Conservation (phyloP, 169 alveolate genomes). For the Eimeria praecox region DNA sequence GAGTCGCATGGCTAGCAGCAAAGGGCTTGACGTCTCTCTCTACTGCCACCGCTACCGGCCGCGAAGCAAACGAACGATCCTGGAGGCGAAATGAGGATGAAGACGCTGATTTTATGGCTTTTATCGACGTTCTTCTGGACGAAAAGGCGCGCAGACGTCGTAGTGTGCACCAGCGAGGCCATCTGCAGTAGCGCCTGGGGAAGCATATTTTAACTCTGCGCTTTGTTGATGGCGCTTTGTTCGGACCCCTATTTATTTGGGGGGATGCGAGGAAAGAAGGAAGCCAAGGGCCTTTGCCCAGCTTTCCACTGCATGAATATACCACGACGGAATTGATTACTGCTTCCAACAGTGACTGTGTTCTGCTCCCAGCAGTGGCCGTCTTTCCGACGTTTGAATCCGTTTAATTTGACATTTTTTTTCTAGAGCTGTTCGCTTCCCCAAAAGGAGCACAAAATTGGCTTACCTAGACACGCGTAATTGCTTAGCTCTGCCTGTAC, state of each 20-base stretch:
- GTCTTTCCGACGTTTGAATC: too few relatives aligned
- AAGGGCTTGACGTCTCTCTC: background rate
- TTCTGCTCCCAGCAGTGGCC: too few relatives aligned
- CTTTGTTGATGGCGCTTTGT: background rate
- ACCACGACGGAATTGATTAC: too few relatives aligned
- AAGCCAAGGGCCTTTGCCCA: background rate
- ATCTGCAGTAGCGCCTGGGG: background rate
- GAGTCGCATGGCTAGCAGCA: slow-evolving; percentile 27
- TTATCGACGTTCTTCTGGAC: background rate
- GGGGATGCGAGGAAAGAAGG: background rate
- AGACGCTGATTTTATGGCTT: background rate
- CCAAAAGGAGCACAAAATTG: too few relatives aligned
- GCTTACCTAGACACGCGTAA: too few relatives aligned
- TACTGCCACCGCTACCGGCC: background rate
- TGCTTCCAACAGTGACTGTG: too few relatives aligned
- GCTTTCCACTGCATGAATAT: too few relatives aligned
- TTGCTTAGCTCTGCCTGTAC: too few relatives aligned
- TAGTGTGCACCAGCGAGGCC: background rate
- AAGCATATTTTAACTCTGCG: background rate
- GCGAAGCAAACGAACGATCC: background rate
- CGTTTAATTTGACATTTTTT: too few relatives aligned
- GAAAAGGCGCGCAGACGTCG: background rate
- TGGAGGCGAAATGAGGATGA: slow-evolving; percentile 17
- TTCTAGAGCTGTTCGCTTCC: too few relatives aligned
- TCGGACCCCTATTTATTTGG: background rate